Percentiles rank a stretch among this genome's conserved stretches.
phyloP scores from a whole-genome alignment of 441 rosid genomes.

The Metrosideros polymorpha region DNA sequence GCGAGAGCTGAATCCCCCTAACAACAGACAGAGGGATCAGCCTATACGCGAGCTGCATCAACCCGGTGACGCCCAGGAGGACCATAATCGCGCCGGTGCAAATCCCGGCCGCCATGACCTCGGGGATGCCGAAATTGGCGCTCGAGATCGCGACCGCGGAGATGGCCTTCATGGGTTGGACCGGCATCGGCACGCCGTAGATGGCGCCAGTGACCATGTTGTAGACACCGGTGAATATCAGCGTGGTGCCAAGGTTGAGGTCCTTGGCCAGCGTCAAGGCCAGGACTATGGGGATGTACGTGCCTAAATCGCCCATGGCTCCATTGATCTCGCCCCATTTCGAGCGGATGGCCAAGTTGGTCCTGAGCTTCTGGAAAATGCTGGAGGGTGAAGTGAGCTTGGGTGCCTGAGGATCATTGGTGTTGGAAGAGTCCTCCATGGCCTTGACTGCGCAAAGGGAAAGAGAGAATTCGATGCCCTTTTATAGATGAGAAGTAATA shows the following conservation, averaged over 20 bases:
- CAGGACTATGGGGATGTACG: constrained; percentile 60
- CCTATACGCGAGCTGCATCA: constrained; percentile 56
- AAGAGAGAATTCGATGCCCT: not conserved
- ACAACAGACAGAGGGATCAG: constrained; percentile 56
- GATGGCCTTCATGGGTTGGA: constrained; percentile 72
- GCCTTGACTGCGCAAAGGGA: not conserved
- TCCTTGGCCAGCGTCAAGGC: constrained; percentile 63
- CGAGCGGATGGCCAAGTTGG: constrained; percentile 34
- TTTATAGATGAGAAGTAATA: no score
- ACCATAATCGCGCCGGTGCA: constrained; percentile 45
- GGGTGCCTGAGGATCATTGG: not conserved
- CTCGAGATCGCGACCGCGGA: constrained; percentile 53
- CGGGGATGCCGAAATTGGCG: constrained; percentile 38
- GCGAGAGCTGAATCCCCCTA: constrained; percentile 78
- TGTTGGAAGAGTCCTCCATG: not conserved
- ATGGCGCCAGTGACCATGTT: constrained; percentile 51
- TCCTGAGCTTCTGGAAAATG: constrained; percentile 21
- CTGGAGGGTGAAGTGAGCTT: not conserved
- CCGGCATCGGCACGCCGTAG: constrained; percentile 69
- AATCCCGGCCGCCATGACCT: constrained; percentile 67
- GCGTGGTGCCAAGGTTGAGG: constrained; percentile 60
- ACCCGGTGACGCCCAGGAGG: constrained; percentile 49
- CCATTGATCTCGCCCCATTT: constrained; percentile 64
- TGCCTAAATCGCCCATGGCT: constrained; percentile 78
- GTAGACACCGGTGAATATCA: constrained; percentile 57